Conservation (phyloP, 768 basidiomycete genomes). For the Termitomyces sp. region DNA sequence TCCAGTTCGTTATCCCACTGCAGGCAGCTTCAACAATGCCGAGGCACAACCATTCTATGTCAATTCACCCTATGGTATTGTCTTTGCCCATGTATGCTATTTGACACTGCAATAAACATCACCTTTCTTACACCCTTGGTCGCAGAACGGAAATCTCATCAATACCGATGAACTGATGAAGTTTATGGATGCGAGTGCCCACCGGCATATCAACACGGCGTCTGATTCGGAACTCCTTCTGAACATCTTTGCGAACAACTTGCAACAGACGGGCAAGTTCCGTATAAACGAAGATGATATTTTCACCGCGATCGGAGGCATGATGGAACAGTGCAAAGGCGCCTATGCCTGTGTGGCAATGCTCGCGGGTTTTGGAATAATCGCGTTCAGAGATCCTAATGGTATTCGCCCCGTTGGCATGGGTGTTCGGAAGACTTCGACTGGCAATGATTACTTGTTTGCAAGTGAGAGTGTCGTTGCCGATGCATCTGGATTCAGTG, state of each 20-base stretch:
- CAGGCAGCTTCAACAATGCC: constrained; percentile 93
- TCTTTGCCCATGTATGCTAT: constrained; percentile 86
- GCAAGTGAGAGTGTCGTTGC: constrained; percentile 96
- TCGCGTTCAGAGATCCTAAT: constrained; percentile 97
- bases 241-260: constrained; percentile 96
- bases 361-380: constrained; percentile 97
- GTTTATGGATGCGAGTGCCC: constrained; percentile 94
- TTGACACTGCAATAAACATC: not conserved
- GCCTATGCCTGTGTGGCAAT: constrained; percentile 99
- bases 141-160: constrained; percentile 96
- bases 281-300: constrained; percentile 99
- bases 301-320: constrained; percentile 86
- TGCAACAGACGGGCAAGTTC: constrained; percentile 98
- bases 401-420: constrained; percentile 94
- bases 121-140: constrained; percentile 2
- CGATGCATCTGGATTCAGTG: constrained; percentile 85
- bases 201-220: constrained; percentile 98
- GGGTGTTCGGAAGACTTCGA: constrained; percentile 58
- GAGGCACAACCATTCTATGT: constrained; percentile 99
- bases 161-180: constrained; percentile 84
- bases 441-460: constrained; percentile 82
- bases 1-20: constrained; percentile 94
- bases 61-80: constrained; percentile 99
- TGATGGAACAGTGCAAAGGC: constrained; percentile 86
- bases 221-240: constrained; percentile 97